These are phyloP conservation scores for Rehmannia glutinosa DNA, from an alignment of 257 asterid species.

Conservation along the genomic window DNA sequence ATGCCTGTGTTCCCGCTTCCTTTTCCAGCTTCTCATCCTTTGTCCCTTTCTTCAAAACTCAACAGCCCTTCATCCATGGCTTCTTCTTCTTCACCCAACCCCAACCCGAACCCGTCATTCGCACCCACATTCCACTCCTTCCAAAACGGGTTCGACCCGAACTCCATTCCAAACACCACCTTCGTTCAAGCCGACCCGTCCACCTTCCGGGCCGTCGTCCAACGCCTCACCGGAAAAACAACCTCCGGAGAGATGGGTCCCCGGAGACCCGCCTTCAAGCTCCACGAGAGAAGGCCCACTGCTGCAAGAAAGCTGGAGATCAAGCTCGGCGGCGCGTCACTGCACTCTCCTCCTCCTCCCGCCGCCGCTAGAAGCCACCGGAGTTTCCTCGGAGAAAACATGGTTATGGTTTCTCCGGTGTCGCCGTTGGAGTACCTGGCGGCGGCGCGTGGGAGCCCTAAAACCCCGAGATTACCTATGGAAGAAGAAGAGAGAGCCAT, in stretches of 20 bases:
- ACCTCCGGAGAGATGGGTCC: slow-evolving; percentile 27
- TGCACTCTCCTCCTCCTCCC: slow-evolving; percentile 21
- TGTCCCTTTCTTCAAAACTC: background rate
- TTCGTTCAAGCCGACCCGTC: slow-evolving; percentile 80
- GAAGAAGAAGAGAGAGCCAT: slow-evolving; percentile 64
- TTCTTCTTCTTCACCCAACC: slow-evolving; percentile 23
- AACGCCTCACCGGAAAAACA: slow-evolving; percentile 59
- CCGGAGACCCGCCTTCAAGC: slow-evolving; percentile 52
- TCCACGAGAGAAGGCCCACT: slow-evolving; percentile 62
- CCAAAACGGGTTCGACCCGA: slow-evolving; percentile 31
- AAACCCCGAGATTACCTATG: slow-evolving; percentile 40
- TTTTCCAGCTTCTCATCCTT: slow-evolving; percentile 27
- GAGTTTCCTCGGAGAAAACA: slow-evolving; percentile 19
- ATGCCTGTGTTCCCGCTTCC: too few species aligned
- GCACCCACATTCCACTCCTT: slow-evolving; percentile 27
- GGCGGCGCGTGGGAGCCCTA: slow-evolving; percentile 52
- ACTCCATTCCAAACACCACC: slow-evolving; percentile 52
- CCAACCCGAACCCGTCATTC: slow-evolving; percentile 8
- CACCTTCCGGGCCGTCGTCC: slow-evolving; percentile 78
- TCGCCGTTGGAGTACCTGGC: slow-evolving; percentile 55
- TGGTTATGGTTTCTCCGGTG: slow-evolving; percentile 62
- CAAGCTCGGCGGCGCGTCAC: slow-evolving; percentile 33
- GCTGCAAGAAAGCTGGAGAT: slow-evolving; percentile 58
- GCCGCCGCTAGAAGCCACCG: slow-evolving; percentile 8
- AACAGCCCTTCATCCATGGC: slow-evolving; percentile 25